These are phyloP conservation scores for Aspergillus homomorphus DNA, from an alignment of 495 filamentous ascomycete genomes.

Conservation along the genomic window DNA sequence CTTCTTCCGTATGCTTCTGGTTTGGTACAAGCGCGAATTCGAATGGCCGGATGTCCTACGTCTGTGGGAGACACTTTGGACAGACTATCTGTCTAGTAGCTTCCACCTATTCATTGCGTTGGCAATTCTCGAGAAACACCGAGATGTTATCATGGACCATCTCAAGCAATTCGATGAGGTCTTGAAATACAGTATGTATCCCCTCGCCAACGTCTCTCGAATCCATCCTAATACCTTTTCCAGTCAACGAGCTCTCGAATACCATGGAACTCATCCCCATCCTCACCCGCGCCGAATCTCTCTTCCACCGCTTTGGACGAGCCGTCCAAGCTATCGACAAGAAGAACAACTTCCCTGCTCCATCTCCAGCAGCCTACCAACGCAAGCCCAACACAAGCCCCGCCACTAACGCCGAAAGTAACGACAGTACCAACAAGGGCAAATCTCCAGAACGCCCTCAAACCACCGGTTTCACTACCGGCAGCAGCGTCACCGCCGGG, in stretches of 20 bases:
- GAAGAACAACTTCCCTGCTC: conserved; percentile 76
- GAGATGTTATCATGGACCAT: conserved; percentile 91
- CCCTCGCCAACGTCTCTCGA: background rate
- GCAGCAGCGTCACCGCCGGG: conserved; percentile 25
- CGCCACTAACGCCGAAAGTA: background rate
- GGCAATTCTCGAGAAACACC: conserved; percentile 93
- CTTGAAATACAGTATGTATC: conserved; percentile 79
- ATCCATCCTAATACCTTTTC: conserved; percentile 6
- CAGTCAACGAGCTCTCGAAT: conserved; percentile 90
- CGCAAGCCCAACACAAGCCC: conserved; percentile 34
- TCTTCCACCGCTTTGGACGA: conserved; percentile 84
- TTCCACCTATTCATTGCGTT: conserved; percentile 95
- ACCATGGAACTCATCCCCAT: conserved; percentile 87
- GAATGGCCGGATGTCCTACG: conserved; percentile 80
- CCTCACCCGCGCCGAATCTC: conserved; percentile 78
- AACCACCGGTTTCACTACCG: conserved; percentile 21
- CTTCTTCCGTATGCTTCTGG: conserved; percentile 97
- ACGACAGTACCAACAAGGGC: conserved; percentile 24
- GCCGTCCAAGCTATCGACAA: conserved; percentile 84
- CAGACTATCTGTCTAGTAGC: conserved; percentile 79
- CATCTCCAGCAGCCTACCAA: conserved; percentile 52
- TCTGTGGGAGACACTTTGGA: conserved; percentile 94
- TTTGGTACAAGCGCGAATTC: conserved; percentile 99
- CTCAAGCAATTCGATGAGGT: conserved; percentile 95
- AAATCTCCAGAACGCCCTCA: conserved; percentile 30